A percentile compares a stretch with the other conserved stretches of the same genome.
Evolutionary conservation across 352 stramenopile species (phyloP).

Genomic region (Phytophthora hibernalis): DNA sequence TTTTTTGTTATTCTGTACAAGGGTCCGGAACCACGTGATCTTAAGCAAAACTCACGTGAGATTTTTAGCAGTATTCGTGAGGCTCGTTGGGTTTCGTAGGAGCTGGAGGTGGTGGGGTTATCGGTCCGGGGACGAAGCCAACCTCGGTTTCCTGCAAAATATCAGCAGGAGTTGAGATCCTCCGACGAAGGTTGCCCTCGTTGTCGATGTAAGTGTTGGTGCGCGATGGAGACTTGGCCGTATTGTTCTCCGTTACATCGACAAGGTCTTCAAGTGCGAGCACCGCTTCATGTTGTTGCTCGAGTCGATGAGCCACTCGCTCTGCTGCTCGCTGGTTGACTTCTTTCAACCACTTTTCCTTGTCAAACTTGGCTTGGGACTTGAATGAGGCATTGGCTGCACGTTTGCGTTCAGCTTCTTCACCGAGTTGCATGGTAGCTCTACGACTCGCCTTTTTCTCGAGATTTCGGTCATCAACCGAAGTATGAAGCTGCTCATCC

Average conservation of each 20-base stretch:
- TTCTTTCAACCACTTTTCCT: conserved; percentile 41
- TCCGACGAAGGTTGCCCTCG: conserved; percentile 55
- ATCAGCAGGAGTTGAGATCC: conserved; percentile 5
- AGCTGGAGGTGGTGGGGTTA: conserved; percentile 16
- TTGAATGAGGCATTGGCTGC: conserved; percentile 49
- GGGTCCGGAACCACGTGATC: neutral
- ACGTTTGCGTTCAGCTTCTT: conserved; percentile 26
- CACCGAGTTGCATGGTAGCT: conserved; percentile 7
- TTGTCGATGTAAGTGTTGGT: conserved; percentile 53
- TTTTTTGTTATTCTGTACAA: neutral
- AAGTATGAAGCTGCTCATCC: conserved; percentile 43
- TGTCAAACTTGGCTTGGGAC: conserved; percentile 29
- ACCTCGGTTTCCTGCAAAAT: neutral
- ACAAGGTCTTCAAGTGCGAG: conserved; percentile 14
- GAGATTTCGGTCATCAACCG: neutral
- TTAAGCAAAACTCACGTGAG: no score
- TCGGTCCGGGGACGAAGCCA: conserved; percentile 1
- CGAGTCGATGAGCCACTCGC: conserved; percentile 42
- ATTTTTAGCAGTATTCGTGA: conserved; percentile 24
- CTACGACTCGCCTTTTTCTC: conserved; percentile 8
- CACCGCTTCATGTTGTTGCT: conserved; percentile 29
- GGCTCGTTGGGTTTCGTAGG: conserved; percentile 1
- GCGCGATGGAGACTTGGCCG: conserved; percentile 44
- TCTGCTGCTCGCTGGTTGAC: conserved; percentile 41
- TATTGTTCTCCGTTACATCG: conserved; percentile 52